phyloP scores from a whole-genome alignment of 129 eudicot species.

The Artemisia tridentata region DNA sequence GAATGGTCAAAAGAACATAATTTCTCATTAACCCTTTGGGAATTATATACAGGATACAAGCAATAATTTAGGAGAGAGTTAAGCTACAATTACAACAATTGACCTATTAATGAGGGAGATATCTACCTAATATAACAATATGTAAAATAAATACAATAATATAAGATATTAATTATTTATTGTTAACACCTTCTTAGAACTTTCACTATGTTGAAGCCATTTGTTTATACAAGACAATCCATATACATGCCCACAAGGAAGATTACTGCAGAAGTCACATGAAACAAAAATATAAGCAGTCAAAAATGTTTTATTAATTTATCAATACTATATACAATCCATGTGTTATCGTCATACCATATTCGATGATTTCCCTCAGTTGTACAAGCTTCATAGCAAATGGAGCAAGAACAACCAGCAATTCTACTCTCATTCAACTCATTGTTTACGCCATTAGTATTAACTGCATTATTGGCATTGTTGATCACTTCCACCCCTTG shows the following conservation, averaged over 20 bases:
- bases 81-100: too few relatives aligned
- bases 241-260: conserved; percentile 78
- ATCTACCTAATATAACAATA: too few relatives aligned
- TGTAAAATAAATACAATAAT: too few relatives aligned
- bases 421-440: conserved; percentile 33
- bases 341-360: conserved; percentile 34
- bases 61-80: too few relatives aligned
- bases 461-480: conserved; percentile 5
- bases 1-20: too few relatives aligned
- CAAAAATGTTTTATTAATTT: not conserved
- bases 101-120: too few relatives aligned
- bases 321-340: not conserved
- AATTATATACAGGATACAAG: too few relatives aligned
- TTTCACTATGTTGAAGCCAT: conserved; percentile 47
- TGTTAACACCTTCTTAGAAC: conserved; percentile 71
- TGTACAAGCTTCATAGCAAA: conserved; percentile 74
- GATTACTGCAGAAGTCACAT: conserved; percentile 46
- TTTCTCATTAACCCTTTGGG: too few relatives aligned
- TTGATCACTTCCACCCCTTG: conserved; percentile 6
- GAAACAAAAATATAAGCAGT: not conserved
- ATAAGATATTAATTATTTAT: too few relatives aligned
- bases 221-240: conserved; percentile 70
- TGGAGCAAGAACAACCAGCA: conserved; percentile 44
- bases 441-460: not conserved
- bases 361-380: conserved; percentile 57